Conservation (phyloP, 2,329 filamentous ascomycete genomes). For the Colletotrichum sp. region DNA sequence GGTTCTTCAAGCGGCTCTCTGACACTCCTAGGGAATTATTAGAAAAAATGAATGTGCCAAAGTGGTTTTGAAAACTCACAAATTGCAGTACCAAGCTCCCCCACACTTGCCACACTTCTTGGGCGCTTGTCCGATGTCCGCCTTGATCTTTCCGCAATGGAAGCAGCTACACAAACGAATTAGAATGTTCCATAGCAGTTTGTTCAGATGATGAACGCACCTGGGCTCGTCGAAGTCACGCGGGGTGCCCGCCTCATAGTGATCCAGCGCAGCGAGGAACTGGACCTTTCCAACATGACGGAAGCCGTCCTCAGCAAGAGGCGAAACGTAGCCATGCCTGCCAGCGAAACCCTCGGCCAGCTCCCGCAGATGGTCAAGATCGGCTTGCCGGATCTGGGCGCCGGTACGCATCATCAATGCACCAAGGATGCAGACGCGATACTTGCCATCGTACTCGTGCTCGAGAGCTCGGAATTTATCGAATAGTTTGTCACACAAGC, state of each 20-base stretch:
- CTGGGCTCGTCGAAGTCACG: constrained; percentile 23
- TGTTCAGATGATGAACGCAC: not conserved
- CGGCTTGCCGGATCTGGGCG: constrained; percentile 23
- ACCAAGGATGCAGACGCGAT: constrained; percentile 23
- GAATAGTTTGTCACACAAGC: not conserved
- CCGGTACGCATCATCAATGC: constrained; percentile 28
- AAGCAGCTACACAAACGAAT: constrained; percentile 23
- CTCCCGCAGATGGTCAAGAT: constrained; percentile 23
- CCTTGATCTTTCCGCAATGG: constrained; percentile 24
- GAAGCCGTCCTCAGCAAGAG: constrained; percentile 17
- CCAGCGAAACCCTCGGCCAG: constrained; percentile 14
- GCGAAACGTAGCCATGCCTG: not conserved
- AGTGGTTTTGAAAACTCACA: not conserved
- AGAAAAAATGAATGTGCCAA: not conserved
- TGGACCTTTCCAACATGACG: constrained; percentile 22
- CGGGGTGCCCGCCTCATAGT: constrained; percentile 24
- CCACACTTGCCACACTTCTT: constrained; percentile 20
- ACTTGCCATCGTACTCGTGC: constrained; percentile 6
- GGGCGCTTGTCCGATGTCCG: constrained; percentile 10
- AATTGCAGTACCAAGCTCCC: constrained; percentile 22
- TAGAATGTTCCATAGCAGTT: not conserved
- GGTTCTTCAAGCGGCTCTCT: not conserved
- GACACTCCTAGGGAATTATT: not conserved
- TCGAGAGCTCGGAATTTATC: not conserved
- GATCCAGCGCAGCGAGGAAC: constrained; percentile 25